Percentiles rank a stretch among this genome's conserved stretches.
These are phyloP conservation scores for Aspergillus sp. DNA, from an alignment of 2,329 filamentous ascomycete genomes.

Conservation along the genomic window DNA sequence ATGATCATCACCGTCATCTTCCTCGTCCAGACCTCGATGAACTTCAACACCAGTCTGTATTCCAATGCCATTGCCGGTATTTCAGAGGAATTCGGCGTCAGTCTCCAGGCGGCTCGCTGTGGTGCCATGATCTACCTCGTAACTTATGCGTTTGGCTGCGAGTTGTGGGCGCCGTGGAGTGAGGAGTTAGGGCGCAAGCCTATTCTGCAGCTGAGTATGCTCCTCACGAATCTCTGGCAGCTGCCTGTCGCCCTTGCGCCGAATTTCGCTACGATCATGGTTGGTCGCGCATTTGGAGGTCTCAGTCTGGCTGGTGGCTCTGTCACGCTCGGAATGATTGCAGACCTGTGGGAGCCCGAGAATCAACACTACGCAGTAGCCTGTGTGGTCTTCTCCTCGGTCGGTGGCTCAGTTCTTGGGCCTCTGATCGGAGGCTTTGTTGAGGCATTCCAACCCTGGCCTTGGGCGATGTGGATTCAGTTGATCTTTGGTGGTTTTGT, in stretches of 20 bases:
- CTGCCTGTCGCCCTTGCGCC: constrained; percentile 70
- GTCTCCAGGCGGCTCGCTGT: constrained; percentile 65
- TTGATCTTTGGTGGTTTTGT: constrained; percentile 73
- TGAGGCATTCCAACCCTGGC: constrained; percentile 66
- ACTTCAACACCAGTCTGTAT: constrained; percentile 75
- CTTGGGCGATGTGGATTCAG: constrained; percentile 82
- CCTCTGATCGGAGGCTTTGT: constrained; percentile 76
- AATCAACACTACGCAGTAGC: constrained; percentile 75
- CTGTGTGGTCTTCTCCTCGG: constrained; percentile 75
- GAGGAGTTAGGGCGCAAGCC: constrained; percentile 79
- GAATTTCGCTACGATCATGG: constrained; percentile 70
- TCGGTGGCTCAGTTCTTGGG: constrained; percentile 73
- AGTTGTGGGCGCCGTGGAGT: constrained; percentile 84
- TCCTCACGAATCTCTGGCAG: constrained; percentile 76
- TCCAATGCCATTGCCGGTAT: constrained; percentile 69
- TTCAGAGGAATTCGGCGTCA: constrained; percentile 65
- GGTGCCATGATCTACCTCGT: constrained; percentile 79
- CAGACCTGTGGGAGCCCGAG: constrained; percentile 70
- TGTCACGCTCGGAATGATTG: constrained; percentile 73
- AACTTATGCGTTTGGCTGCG: constrained; percentile 80
- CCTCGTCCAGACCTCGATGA: constrained; percentile 73
- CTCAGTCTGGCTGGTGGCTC: constrained; percentile 71
- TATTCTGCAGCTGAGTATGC: constrained; percentile 69
- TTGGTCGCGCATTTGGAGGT: constrained; percentile 69
- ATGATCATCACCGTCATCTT: constrained; percentile 71